phyloP scores from a whole-genome alignment of 345 rosid genomes.

The Brassica nigra region DNA sequence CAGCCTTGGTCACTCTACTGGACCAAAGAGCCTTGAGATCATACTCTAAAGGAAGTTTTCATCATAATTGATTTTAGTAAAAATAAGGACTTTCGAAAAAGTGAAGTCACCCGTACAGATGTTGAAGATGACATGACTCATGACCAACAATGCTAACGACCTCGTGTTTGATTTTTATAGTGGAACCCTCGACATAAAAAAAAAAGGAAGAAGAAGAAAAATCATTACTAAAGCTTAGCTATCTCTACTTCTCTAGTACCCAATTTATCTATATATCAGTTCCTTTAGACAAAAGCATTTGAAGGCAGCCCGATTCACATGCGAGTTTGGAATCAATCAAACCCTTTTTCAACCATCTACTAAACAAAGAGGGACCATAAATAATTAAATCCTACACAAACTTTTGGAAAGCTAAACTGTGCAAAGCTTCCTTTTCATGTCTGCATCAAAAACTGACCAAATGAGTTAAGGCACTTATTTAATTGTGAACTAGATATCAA shows the following conservation, averaged over 20 bases:
- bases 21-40: background rate
- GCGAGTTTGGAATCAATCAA: slow-evolving; percentile 25
- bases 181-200: slow-evolving; percentile 23
- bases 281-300: slow-evolving; percentile 31
- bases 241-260: slow-evolving; percentile 6
- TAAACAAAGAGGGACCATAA: slow-evolving; percentile 21
- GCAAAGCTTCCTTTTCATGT: slow-evolving; percentile 36
- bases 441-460: slow-evolving; percentile 36
- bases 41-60: background rate
- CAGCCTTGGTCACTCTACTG: background rate
- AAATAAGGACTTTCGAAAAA: slow-evolving; percentile 5
- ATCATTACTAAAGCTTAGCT: slow-evolving; percentile 30
- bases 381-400: slow-evolving; percentile 24
- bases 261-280: slow-evolving; percentile 14
- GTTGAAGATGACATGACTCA: slow-evolving; percentile 36
- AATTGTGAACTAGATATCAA: slow-evolving; percentile 23
- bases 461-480: slow-evolving; percentile 19
- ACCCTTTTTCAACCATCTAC: slow-evolving; percentile 23
- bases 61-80: background rate
- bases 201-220: background rate
- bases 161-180: slow-evolving; percentile 30
- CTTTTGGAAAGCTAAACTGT: slow-evolving; percentile 36
- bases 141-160: slow-evolving; percentile 39
- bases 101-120: slow-evolving; percentile 15
- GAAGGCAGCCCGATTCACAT: slow-evolving; percentile 35